Percentiles rank a stretch among this genome's conserved stretches.
Evolutionary conservation across 257 asterid species (phyloP).

Genomic region (Solanum pinnatisectum): DNA sequence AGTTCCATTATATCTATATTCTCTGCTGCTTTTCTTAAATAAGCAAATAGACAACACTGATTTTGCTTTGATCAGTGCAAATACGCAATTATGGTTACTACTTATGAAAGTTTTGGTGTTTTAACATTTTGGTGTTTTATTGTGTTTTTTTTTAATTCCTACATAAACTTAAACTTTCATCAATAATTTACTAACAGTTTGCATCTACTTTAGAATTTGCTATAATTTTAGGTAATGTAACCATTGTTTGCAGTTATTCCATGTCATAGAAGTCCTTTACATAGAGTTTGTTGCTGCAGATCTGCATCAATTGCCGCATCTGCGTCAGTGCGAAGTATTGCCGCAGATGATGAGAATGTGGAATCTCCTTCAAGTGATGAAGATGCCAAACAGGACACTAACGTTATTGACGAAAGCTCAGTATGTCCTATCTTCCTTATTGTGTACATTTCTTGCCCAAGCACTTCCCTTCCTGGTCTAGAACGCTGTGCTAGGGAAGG

Average conservation of each 20-base stretch:
- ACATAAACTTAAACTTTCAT: not conserved
- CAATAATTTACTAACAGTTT: not conserved
- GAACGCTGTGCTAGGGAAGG: not conserved
- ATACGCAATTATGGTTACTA: not conserved
- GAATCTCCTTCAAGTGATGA: slow-evolving; percentile 81
- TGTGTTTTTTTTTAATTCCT: not conserved
- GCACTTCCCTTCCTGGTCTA: not conserved
- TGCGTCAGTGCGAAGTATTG: slow-evolving; percentile 58
- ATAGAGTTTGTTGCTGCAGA: slow-evolving; percentile 28
- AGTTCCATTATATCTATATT: not conserved
- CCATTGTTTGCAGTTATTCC: not conserved
- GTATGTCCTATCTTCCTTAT: slow-evolving; percentile 31
- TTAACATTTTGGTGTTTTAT: not conserved
- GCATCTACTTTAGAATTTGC: not conserved
- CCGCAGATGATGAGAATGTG: slow-evolving; percentile 70
- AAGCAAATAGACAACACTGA: not conserved
- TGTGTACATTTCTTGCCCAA: slow-evolving; percentile 3
- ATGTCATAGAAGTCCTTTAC: not conserved
- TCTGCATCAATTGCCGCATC: slow-evolving; percentile 77
- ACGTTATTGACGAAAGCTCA: slow-evolving; percentile 61
- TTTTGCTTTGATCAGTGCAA: not conserved
- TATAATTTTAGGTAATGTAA: not conserved
- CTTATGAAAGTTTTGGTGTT: not conserved
- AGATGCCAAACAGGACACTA: slow-evolving; percentile 35
- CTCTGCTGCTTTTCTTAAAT: not conserved